Percentiles rank a stretch among this genome's conserved stretches.
Evolutionary conservation across 2,329 filamentous ascomycete species (phyloP).

Genomic region (Aaosphaeria pasadenensis): DNA sequence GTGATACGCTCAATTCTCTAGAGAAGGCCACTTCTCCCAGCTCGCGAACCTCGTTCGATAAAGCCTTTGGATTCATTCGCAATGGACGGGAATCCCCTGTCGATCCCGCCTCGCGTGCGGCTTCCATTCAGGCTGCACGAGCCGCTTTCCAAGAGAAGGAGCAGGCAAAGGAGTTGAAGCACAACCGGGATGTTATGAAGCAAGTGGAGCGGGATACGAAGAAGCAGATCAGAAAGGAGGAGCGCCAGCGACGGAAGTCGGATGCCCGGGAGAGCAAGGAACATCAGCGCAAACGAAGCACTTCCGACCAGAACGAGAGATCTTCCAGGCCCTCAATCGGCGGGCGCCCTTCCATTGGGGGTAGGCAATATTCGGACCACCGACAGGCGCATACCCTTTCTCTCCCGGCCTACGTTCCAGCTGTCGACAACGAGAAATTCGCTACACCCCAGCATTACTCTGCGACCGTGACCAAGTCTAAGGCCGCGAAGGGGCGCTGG

Average conservation of each 20-base stretch:
- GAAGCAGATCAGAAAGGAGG: conserved; percentile 44
- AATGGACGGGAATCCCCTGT: conserved; percentile 46
- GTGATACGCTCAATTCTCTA: conserved; percentile 49
- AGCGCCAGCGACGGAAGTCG: conserved; percentile 40
- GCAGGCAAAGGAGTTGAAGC: conserved; percentile 54
- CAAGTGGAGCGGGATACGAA: conserved; percentile 43
- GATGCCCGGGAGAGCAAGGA: conserved; percentile 32
- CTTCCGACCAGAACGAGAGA: conserved; percentile 30
- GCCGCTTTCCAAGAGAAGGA: conserved; percentile 59
- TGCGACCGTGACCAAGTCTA: conserved; percentile 31
- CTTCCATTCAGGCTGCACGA: conserved; percentile 55
- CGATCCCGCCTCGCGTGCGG: conserved; percentile 54
- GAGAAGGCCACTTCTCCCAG: conserved; percentile 51
- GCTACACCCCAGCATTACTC: neutral
- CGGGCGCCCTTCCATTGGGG: conserved; percentile 27
- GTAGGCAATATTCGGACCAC: conserved; percentile 37
- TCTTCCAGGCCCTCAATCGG: conserved; percentile 6
- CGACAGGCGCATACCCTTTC: conserved; percentile 32
- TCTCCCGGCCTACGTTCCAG: conserved; percentile 30
- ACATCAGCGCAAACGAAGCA: conserved; percentile 24
- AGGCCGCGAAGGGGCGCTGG: conserved; percentile 46
- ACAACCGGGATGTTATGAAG: conserved; percentile 52
- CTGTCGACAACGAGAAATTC: conserved; percentile 29
- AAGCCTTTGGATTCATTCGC: conserved; percentile 51
- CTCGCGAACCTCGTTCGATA: conserved; percentile 56